These are phyloP conservation scores for Xylariaceae sp. DNA, from an alignment of 2,329 filamentous ascomycete species.

Conservation along the genomic window DNA sequence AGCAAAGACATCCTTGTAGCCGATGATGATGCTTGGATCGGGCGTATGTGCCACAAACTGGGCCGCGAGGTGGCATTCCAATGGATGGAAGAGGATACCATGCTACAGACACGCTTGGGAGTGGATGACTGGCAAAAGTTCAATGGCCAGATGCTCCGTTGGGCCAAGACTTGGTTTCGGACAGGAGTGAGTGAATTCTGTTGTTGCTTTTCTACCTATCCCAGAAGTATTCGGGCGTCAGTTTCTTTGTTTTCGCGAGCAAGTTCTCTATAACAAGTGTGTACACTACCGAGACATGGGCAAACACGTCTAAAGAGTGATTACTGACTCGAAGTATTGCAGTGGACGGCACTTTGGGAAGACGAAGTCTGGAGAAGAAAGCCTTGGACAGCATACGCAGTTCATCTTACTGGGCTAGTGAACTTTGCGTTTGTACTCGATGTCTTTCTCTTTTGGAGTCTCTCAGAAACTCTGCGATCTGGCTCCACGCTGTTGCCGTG, in stretches of 20 bases:
- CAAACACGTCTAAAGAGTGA: too few species aligned
- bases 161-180: not conserved
- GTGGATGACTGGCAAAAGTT: not conserved
- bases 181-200: not conserved
- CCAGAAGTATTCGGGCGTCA: too few species aligned
- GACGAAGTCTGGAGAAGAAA: not conserved
- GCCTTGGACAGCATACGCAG: not conserved
- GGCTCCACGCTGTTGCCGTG: not conserved
- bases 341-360: not conserved
- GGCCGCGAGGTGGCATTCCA: not conserved
- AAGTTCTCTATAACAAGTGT: too few species aligned
- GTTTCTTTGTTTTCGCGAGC: too few species aligned
- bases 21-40: not conserved
- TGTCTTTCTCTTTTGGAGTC: not conserved
- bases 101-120: not conserved
- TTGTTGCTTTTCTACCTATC: too few species aligned
- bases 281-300: too few species aligned
- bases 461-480: not conserved
- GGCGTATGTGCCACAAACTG: not conserved
- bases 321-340: too few species aligned
- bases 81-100: not conserved
- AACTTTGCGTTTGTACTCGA: not conserved
- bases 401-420: not conserved
- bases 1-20: not conserved
- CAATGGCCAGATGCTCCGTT: not conserved